Evolutionary conservation across 2,329 filamentous ascomycete species (phyloP).

Genomic region (Tolypocladium endophyticum): DNA sequence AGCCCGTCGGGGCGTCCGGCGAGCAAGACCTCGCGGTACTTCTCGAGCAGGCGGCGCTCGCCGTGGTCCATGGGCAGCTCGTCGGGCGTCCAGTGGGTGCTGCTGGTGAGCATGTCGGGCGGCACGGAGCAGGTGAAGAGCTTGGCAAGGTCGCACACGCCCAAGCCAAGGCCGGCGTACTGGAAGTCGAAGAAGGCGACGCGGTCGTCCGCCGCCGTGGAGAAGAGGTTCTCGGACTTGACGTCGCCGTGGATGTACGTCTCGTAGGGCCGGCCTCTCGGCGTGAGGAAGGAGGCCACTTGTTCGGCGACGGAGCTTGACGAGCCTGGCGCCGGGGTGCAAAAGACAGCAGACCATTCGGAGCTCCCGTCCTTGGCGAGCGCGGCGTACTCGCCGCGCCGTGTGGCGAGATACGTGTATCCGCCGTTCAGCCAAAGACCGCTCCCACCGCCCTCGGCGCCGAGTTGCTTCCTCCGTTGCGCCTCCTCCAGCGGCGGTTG

Average conservation of each 20-base stretch:
- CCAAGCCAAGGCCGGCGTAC: slow-evolving; percentile 53
- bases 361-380: slow-evolving; percentile 35
- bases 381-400: slow-evolving; percentile 41
- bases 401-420: slow-evolving; percentile 58
- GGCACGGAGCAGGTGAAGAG: slow-evolving; percentile 58
- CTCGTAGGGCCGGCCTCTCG: slow-evolving; percentile 31
- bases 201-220: slow-evolving; percentile 31
- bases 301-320: slow-evolving; percentile 35
- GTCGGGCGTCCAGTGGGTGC: slow-evolving; percentile 15
- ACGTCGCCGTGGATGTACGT: slow-evolving; percentile 59
- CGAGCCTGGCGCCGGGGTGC: slow-evolving; percentile 15
- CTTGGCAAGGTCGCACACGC: slow-evolving; percentile 57
- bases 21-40: slow-evolving; percentile 33
- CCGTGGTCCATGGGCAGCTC: slow-evolving; percentile 36
- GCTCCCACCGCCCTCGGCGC: slow-evolving; percentile 5
- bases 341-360: slow-evolving; percentile 45
- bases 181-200: slow-evolving; percentile 63
- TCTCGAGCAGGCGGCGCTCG: slow-evolving; percentile 38
- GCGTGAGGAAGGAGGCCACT: slow-evolving; percentile 39
- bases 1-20: background rate
- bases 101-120: slow-evolving; percentile 34
- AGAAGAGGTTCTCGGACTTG: slow-evolving; percentile 60
- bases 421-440: slow-evolving; percentile 55
- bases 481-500: slow-evolving; percentile 46
- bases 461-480: slow-evolving; percentile 10